A percentile compares a stretch with the other conserved stretches of the same genome.
Evolutionary conservation across 179 eudicot species (phyloP).

Genomic region (Pouteria campechiana): DNA sequence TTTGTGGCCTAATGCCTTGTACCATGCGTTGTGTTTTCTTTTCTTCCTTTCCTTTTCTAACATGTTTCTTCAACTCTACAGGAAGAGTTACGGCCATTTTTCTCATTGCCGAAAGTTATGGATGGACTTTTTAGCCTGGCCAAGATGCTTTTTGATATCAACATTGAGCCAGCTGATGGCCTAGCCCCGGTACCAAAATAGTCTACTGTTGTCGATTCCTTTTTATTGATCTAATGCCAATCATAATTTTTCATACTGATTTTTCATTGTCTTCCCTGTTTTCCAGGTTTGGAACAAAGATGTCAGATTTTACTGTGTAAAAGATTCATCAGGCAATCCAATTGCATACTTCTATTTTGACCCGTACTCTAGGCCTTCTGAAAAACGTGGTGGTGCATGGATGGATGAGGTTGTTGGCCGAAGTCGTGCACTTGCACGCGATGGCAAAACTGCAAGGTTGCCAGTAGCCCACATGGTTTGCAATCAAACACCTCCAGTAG

Average conservation of each 20-base stretch:
- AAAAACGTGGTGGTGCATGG: slow-evolving; percentile 99
- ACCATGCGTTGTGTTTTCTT: background rate
- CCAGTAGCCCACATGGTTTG: slow-evolving; percentile 98
- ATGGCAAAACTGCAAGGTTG: slow-evolving; percentile 69
- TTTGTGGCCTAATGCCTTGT: no score
- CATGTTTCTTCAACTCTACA: slow-evolving; percentile 18
- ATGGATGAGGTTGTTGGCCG: slow-evolving; percentile 89
- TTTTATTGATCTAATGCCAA: background rate
- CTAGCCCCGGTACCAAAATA: slow-evolving; percentile 86
- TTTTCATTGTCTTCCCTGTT: background rate
- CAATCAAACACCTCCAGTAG: slow-evolving; percentile 99
- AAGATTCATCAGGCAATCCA: slow-evolving; percentile 70
- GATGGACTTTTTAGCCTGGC: slow-evolving; percentile 92
- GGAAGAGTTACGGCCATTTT: slow-evolving; percentile 97
- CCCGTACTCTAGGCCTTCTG: slow-evolving; percentile 98
- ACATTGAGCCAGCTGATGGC: slow-evolving; percentile 79
- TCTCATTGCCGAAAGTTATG: slow-evolving; percentile 96
- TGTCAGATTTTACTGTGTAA: slow-evolving; percentile 73
- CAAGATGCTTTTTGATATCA: slow-evolving; percentile 67
- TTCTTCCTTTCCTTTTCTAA: background rate
- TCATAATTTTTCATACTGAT: slow-evolving; percentile 1
- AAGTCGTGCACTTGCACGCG: slow-evolving; percentile 67
- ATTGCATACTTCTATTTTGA: slow-evolving; percentile 92
- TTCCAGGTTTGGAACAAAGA: slow-evolving; percentile 85
- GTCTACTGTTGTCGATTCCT: background rate